Evolutionary conservation across 768 basidiomycete genomes (phyloP), one percentile per base, ranked within the genome.

Genomic region (Fomitopsis serialis): DNA sequence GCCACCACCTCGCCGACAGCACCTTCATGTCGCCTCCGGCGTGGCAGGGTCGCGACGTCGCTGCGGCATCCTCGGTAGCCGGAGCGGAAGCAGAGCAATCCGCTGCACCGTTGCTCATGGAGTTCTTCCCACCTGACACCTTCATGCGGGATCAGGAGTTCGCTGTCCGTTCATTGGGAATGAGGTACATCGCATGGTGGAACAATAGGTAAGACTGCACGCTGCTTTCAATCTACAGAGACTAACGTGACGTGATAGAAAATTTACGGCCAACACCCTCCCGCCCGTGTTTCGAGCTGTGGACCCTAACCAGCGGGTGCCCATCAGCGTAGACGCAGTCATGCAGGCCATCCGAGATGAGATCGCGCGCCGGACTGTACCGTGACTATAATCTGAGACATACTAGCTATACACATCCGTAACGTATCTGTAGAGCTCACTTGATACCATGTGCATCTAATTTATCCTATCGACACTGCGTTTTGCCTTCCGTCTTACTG

Each of bases 81-180:
- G 22, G 4, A 7, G 22, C 40, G 12, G 24, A 24, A 36, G 12
- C 43, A 17, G 37, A 42, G 21, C 27, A 21, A 7, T 19, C 40
- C 4, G 55, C 58, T 1, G 58, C 77, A 23, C 75, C 87, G 21
- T 82, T 84, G 2, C 72, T 92, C 34, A 80, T 92, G 71, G 91
- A 94, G 68, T 75, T 92, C 61, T 91, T 88, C 69, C 85, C 82
- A 19, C 71, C 76, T 2, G 78, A 78, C n/a, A 76, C 76, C 19
- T 91, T 87, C 66, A 73, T 76, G 23, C 78, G 76, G 45, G 85
- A 89, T 59, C 76, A 78, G 53, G 80, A 85, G 61, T 68, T 81
- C 46, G 76, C 84, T 19, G 73, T 74, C n/a, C 69, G 69, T 25
- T 75, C 79, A 8, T 61, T 84, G 22, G 78, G 79, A 10, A 71